Base-by-base conservation (phyloP, 345 rosid species). In the Linum lewisii region DNA sequence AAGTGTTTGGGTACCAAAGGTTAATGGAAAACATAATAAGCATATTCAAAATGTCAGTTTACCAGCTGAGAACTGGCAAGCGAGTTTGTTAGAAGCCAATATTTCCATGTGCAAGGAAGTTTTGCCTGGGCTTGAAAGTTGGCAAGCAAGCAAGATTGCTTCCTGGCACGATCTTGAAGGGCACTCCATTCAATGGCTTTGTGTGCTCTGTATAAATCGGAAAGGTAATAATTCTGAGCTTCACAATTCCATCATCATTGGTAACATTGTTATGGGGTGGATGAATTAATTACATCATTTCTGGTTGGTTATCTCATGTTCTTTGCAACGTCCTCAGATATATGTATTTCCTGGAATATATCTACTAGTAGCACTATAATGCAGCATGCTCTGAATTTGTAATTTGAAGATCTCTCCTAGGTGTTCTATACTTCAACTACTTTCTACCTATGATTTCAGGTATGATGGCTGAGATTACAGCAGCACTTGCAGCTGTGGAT, bases 101-200 rank as follows among this genome's bases (percentile, higher is more conserved):
- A 71, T 85, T 60, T 89, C 88, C 24, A 66, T 74, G 29, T 78
- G 78, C 70, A 77, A 81, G 71, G 97, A 93, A 69, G 94, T 93
- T 54, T 76, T 85, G 78, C 95, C 91, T 19, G 86, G 94, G 50
- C 73, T 86, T 54, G 88, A 86, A 62, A 79, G 86, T 74, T 93
- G 99, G 99, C 91, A 78, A 69, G 81, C 86, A 56, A 77, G 85
- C 82, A 93, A 85, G 76, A 77, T 93, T 72, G 85, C 85, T 34
- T 59, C 84, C 51, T 93, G 99, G 99, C 95, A 93, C 73, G 88
- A 78, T 82, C 82, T 74, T 49, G 95, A 86, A 72, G 97, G 95
- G 61, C 95, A 86, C 66, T 85, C 94, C 52, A 78, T 93, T 63
- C 95, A 79, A 9, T 93, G 99, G 99, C 76, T 93, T 60, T 82